Conservation (phyloP, 345 rosid genomes). For the Syzygium grande region DNA sequence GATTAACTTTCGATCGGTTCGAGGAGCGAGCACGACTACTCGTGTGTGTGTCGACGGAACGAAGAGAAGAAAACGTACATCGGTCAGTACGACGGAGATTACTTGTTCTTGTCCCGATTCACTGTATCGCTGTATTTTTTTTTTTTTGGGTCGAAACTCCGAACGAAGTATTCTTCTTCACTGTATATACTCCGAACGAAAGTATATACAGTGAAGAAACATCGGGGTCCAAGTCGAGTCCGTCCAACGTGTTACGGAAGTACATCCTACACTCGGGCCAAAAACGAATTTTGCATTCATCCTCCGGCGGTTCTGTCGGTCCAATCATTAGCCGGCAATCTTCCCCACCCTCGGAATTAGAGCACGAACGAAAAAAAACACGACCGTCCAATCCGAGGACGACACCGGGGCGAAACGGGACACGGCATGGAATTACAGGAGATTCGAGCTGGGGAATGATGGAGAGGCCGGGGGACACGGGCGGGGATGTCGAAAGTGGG, state of each 20-base stretch:
- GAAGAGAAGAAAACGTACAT: not conserved
- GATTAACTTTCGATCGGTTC: not conserved
- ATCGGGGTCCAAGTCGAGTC: not conserved
- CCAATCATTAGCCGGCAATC: not conserved
- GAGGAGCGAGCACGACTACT: not conserved
- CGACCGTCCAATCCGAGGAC: not conserved
- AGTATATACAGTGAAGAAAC: not conserved
- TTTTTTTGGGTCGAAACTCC: too few relatives aligned
- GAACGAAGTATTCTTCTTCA: too few relatives aligned
- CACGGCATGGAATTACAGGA: not conserved
- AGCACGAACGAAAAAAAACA: not conserved
- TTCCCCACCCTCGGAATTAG: not conserved
- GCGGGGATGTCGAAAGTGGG: not conserved
- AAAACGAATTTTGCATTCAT: not conserved
- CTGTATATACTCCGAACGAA: not conserved
- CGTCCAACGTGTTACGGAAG: not conserved
- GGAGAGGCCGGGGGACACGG: not conserved
- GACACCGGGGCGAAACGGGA: not conserved
- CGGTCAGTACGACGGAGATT: too few relatives aligned
- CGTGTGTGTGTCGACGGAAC: not conserved
- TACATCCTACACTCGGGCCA: not conserved
- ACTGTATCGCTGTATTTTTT: too few relatives aligned
- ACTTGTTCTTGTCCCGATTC: not conserved
- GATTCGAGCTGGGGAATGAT: not conserved
- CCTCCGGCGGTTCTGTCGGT: not conserved